Evolutionary conservation across 2,329 filamentous ascomycete genomes (phyloP).

Genomic region (Cladophialophora bantiana): DNA sequence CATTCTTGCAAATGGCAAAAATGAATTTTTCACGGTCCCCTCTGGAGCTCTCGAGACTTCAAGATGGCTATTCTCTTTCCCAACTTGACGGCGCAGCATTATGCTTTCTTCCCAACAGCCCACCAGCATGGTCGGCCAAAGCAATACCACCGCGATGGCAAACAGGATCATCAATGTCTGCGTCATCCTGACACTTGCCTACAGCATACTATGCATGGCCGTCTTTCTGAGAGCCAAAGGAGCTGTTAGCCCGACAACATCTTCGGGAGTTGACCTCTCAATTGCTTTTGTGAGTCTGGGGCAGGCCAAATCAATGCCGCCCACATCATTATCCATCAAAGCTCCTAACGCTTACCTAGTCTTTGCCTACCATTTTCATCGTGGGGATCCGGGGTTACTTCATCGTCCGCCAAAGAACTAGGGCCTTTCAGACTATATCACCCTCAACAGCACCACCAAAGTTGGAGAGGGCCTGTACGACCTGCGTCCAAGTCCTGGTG

Average conservation of each 20-base stretch:
- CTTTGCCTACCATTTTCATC: constrained; percentile 27
- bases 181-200: constrained; percentile 21
- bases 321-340: not conserved
- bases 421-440: constrained; percentile 23
- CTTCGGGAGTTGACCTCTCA: constrained; percentile 29
- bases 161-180: constrained; percentile 21
- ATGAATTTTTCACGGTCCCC: constrained; percentile 9
- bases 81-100: not conserved
- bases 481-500: constrained; percentile 24
- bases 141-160: constrained; percentile 5
- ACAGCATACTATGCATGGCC: constrained; percentile 23
- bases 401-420: constrained; percentile 21
- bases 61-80: constrained; percentile 19
- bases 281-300: constrained; percentile 30
- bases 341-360: constrained; percentile 16
- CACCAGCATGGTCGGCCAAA: constrained; percentile 15
- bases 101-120: not conserved
- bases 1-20: constrained; percentile 32
- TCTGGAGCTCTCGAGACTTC: constrained; percentile 11
- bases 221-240: constrained; percentile 25
- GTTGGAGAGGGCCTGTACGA: constrained; percentile 21
- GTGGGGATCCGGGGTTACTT: constrained; percentile 25
- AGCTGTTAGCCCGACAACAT: constrained; percentile 26
- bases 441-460: constrained; percentile 21
- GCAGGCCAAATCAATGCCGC: not conserved